Evolutionary conservation across 176 grass and related monocot genomes (phyloP).

Genomic region (Oryza nivara): DNA sequence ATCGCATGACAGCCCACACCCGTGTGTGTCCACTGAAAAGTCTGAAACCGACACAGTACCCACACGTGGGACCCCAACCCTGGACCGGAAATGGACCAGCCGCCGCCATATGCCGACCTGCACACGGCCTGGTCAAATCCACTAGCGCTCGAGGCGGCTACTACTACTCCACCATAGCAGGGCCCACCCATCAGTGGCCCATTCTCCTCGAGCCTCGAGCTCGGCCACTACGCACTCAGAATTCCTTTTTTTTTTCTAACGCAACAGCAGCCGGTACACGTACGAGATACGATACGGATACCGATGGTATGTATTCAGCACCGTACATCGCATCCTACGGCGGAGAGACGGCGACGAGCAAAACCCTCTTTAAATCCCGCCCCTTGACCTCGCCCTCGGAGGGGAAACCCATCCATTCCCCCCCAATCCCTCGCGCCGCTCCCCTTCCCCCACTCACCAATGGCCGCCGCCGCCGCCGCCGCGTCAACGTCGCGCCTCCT

Average conservation of each 20-base stretch:
- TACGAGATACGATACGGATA: not conserved
- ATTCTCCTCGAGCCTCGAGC: not conserved
- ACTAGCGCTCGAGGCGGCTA: not conserved
- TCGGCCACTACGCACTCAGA: no score
- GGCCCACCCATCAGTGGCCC: not conserved
- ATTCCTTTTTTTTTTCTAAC: no score
- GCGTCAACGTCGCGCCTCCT: slow-evolving; percentile 17
- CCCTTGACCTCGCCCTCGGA: slow-evolving; percentile 31
- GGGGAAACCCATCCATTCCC: not conserved
- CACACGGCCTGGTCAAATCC: slow-evolving; percentile 14
- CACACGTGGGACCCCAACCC: not conserved
- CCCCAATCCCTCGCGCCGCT: not conserved
- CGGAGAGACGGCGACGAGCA: not conserved
- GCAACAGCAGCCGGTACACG: no score
- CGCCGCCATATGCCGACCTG: not conserved
- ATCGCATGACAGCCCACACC: no score
- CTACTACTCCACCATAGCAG: not conserved
- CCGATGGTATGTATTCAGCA: not conserved
- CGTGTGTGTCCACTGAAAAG: no score
- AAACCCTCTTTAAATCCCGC: slow-evolving; percentile 45
- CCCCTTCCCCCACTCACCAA: not conserved
- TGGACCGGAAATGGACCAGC: slow-evolving; percentile 1
- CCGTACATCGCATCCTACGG: slow-evolving; percentile 42
- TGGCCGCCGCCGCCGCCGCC: not conserved
- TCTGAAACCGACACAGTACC: not conserved